A percentile compares a stretch with the other conserved stretches of the same genome.
Evolutionary conservation across 371 early-diverging fungal species (phyloP).

Genomic region (Lichtheimia hyalospora): DNA sequence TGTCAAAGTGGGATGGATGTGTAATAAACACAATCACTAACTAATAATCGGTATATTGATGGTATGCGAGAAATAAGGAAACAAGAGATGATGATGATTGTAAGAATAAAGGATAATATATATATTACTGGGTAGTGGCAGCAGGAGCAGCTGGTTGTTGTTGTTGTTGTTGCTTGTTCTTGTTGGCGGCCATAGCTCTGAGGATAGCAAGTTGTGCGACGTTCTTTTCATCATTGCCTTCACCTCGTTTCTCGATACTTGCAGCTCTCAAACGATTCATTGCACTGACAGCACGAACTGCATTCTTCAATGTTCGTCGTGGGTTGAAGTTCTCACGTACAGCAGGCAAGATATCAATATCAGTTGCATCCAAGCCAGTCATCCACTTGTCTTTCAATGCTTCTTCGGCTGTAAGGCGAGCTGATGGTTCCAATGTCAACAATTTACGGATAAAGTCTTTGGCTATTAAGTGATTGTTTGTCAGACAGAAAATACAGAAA

Average conservation of each 20-base stretch:
- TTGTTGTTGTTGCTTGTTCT: not conserved
- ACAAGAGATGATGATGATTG: not conserved
- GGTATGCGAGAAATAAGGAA: not conserved
- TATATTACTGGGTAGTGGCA: too few species aligned
- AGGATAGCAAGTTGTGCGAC: not conserved
- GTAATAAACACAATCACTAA: not conserved
- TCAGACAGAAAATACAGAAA: constrained; percentile 22
- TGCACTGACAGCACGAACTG: constrained; percentile 37
- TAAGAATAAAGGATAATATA: too few species aligned
- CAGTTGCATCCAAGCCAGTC: constrained; percentile 50
- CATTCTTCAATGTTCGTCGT: constrained; percentile 38
- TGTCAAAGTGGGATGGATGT: too few species aligned
- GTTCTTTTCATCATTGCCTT: not conserved
- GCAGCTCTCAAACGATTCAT: constrained; percentile 31
- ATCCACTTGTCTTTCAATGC: constrained; percentile 88
- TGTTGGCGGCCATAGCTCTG: constrained; percentile 2
- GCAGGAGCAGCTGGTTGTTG: not conserved
- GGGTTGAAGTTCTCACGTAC: constrained; percentile 71
- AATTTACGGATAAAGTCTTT: constrained; percentile 84
- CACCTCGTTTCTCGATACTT: not conserved
- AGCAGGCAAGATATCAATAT: constrained; percentile 68
- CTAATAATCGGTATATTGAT: constrained; percentile 2
- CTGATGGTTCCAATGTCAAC: constrained; percentile 66
- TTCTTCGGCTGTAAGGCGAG: constrained; percentile 76
- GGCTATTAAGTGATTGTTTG: constrained; percentile 67